Evolutionary conservation across 2,329 filamentous ascomycete genomes (phyloP), one percentile per base, ranked within the genome.

Genomic region (Dendrostoma leiphaemia): DNA sequence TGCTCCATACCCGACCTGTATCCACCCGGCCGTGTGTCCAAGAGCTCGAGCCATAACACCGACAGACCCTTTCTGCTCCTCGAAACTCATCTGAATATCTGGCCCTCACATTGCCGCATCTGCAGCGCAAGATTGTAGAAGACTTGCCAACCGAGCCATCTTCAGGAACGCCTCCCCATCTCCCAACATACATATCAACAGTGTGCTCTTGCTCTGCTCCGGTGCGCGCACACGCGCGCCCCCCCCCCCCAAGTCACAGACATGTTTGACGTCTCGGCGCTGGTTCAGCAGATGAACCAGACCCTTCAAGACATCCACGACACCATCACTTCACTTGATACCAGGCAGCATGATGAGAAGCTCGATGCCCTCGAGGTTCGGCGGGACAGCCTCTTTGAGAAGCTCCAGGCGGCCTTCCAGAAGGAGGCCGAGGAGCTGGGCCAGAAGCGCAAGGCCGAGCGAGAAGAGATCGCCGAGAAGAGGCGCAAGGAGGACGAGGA

Each of bases 401-500:
- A 66, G 1, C 58, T 76, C 9, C 62, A 64, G 3, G 45, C 59
- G 1, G 62, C 61, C 6, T 75, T 69, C 46, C 59, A 65, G 13
- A 60, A 58, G 12, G 69, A 74, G 52, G 62, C 63, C 0, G 60
- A 66, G 28, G 61, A 63, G 7, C 50, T 72, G 9, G 56, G 57
- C 3, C 60, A 62, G 24, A 68, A 66, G 49, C 66, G 70, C 19
- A 51, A 61, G 28, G 57, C 59, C 5, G 64, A 70, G 53, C 60
- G 63, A 3, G 67, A 70, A 2, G 66, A 65, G 7, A 65, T 74
- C 15, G 62, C 62, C 2, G 70, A 71, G 53, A 63, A 64, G 17
- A 64, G 74, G 17, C 65, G 71, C n/a, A 63, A 55, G 19, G 74
- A 76, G 53, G 73, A 76, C 45, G 73, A 75, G 37, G 72, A 76